Evolutionary conservation across 305 asterid genomes (phyloP).

Genomic region (Solanum hybrid): DNA sequence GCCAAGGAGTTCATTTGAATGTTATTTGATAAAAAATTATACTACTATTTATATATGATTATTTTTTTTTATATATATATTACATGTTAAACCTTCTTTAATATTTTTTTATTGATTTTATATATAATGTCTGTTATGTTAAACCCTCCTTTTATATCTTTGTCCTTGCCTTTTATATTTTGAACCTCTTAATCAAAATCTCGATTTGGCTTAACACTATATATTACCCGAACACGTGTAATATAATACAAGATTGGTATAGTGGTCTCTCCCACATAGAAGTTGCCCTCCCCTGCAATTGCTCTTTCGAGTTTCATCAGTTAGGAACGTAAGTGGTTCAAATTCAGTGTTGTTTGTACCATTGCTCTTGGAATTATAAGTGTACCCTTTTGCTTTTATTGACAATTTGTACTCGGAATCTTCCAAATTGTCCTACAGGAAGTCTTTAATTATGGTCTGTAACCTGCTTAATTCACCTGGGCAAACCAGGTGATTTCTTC

Average conservation of each 20-base stretch:
- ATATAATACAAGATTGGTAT: too few species aligned
- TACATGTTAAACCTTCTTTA: too few species aligned
- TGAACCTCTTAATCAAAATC: too few species aligned
- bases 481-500: slow-evolving; percentile 29
- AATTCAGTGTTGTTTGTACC: neutral
- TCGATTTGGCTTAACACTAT: neutral
- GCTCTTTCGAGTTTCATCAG: neutral
- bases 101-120: too few species aligned
- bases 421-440: slow-evolving; percentile 1
- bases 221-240: neutral
- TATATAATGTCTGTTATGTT: too few species aligned
- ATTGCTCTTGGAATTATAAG: neutral
- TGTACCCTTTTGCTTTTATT: neutral
- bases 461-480: slow-evolving; percentile 22
- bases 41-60: too few species aligned
- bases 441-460: slow-evolving; percentile 36
- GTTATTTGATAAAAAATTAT: too few species aligned
- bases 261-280: neutral
- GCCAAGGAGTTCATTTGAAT: too few species aligned
- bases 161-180: too few species aligned
- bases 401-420: neutral
- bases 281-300: neutral
- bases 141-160: too few species aligned
- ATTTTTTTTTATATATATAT: too few species aligned
- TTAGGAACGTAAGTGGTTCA: neutral